These are phyloP conservation scores for Sporobolomyces phaffii DNA, from an alignment of 768 basidiomycete genomes.

Conservation along the genomic window DNA sequence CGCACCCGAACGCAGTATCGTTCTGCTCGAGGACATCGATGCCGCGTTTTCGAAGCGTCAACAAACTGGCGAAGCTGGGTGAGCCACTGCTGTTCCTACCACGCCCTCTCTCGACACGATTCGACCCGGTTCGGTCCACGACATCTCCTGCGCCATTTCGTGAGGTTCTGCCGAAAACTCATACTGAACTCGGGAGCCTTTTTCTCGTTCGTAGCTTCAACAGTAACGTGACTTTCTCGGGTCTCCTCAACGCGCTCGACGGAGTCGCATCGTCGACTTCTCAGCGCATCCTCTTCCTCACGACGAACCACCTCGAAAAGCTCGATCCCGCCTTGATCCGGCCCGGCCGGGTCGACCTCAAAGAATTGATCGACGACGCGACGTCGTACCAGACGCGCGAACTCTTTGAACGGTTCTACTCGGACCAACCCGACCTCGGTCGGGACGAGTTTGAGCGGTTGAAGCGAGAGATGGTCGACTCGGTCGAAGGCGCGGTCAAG, in stretches of 20 bases:
- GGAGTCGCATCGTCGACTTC: constrained; percentile 89
- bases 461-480: constrained; percentile 54
- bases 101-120: no score
- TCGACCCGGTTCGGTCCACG: no score
- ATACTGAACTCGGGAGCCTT: no score
- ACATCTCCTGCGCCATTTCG: neutral
- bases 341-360: constrained; percentile 87
- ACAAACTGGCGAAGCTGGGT: constrained; percentile 89
- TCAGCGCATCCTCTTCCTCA: constrained; percentile 98
- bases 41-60: constrained; percentile 92
- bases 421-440: constrained; percentile 47
- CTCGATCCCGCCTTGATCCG: constrained; percentile 92
- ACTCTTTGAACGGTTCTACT: constrained; percentile 81
- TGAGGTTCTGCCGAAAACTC: neutral
- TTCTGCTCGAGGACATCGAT: constrained; percentile 96
- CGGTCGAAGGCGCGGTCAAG: constrained; percentile 56
- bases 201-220: no score
- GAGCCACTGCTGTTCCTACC: no score
- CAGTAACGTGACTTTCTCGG: constrained; percentile 93
- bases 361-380: constrained; percentile 78
- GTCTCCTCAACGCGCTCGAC: constrained; percentile 91
- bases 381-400: constrained; percentile 67
- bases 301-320: constrained; percentile 86
- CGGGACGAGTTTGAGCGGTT: constrained; percentile 51
- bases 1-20: constrained; percentile 82